Base-by-base conservation (phyloP, 140 eudicot genomes). In the Oenanthe javanica region DNA sequence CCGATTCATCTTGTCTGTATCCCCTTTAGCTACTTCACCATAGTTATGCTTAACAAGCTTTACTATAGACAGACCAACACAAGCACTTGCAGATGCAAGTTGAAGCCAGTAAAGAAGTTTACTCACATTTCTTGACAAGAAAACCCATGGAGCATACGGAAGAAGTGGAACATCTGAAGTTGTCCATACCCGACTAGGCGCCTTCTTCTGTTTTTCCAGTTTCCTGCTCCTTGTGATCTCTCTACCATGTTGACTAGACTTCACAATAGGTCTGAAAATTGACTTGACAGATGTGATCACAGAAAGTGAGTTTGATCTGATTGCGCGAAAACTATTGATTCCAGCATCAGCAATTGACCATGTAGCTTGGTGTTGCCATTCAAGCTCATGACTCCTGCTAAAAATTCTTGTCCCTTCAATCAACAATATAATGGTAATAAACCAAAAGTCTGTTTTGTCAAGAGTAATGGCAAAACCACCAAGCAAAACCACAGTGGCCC, bases 291-390 rank as follows among this genome's bases (percentile, higher is more conserved):
- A 46, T 14, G 19, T 76, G 77, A 84, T 31, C 6, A 88, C 19
- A 70, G 36, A 50, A 4, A 52, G 80, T 21, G 96, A 89, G 79
- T 95, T 86, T 0, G 92, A 84, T 15, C 79, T 81, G 48, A 91
- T 86, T 2, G 90, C 86, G 0, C 91, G 89, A 25, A 91, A 93
- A 45, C 96, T 93, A 75, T 79, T 79, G 48, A 88, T 83, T 16
- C 97, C 96, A 5, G 81, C 86, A 52, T 88, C 98, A 0, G 90
- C 66, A 45, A 92, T 76, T 9, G 93, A 86, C 98, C 98, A 91
- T 2, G 98, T 94, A 48, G 98, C 94, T 52, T 94, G 97, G 42
- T 92, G 98, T 55, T 94, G 98, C 97, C 96, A 90, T 69, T 94
- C 98, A 11, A 94, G 97, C 89, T 94, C 98, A 54, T 89, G 98